A percentile compares a stretch with the other conserved stretches of the same genome.
These are phyloP conservation scores for Hyaloscypha hepaticicola DNA, from an alignment of 495 filamentous ascomycete genomes.

Conservation along the genomic window DNA sequence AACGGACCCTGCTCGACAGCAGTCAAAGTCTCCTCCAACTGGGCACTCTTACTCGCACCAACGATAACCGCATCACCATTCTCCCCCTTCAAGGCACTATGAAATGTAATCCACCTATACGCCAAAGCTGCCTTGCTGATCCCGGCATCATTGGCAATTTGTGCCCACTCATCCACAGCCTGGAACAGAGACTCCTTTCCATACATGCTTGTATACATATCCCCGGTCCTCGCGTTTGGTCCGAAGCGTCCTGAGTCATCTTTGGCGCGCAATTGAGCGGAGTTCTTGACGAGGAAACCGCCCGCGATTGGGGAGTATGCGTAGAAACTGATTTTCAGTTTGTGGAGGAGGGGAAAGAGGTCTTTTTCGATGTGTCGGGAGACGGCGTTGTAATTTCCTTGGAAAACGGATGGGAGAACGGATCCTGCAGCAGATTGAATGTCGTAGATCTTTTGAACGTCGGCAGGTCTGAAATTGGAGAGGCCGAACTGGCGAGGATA, in stretches of 20 bases:
- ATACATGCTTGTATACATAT: constrained; percentile 44
- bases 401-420: constrained; percentile 47
- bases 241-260: constrained; percentile 44
- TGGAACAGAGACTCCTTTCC: constrained; percentile 40
- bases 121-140: constrained; percentile 50
- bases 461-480: constrained; percentile 44
- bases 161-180: constrained; percentile 48
- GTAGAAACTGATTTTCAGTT: constrained; percentile 47
- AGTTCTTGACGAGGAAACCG: constrained; percentile 48
- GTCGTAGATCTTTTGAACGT: constrained; percentile 46
- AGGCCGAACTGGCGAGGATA: constrained; percentile 47
- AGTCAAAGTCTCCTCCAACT: constrained; percentile 51
- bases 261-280: constrained; percentile 23
- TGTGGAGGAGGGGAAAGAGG: constrained; percentile 48
- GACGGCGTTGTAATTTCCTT: constrained; percentile 51
- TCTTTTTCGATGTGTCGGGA: constrained; percentile 41
- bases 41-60: constrained; percentile 47
- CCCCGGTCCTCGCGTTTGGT: constrained; percentile 29
- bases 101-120: constrained; percentile 55
- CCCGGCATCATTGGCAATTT: constrained; percentile 44
- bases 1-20: constrained; percentile 50
- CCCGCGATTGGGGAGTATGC: constrained; percentile 50
- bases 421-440: constrained; percentile 43
- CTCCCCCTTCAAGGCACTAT: constrained; percentile 48
- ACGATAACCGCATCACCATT: constrained; percentile 53